Percentiles rank a stretch among this genome's conserved stretches.
These are phyloP conservation scores for Pseudogymnoascus sp. DNA, from an alignment of 2,329 filamentous ascomycete genomes.

Conservation along the genomic window DNA sequence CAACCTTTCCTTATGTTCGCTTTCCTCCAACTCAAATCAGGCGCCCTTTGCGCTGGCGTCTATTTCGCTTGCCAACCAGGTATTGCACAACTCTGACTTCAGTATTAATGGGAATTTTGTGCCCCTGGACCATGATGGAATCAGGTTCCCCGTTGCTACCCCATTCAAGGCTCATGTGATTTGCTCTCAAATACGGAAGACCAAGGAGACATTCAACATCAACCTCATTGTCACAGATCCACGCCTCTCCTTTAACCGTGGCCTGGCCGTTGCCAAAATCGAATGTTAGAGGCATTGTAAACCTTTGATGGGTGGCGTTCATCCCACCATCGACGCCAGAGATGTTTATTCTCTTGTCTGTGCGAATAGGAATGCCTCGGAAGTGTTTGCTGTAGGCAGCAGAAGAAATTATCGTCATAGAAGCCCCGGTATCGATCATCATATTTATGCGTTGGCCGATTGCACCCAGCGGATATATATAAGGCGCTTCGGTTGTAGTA, in stretches of 20 bases:
- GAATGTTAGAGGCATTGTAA: conserved; percentile 4
- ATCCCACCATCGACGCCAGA: neutral
- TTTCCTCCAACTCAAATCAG: neutral
- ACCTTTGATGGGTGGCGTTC: neutral
- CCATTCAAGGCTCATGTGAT: neutral
- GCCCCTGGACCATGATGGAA: neutral
- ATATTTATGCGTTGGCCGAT: neutral
- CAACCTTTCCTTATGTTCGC: neutral
- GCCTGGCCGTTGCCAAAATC: neutral
- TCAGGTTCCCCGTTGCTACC: neutral
- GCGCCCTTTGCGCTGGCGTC: neutral
- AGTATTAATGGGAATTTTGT: neutral
- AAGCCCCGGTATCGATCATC: neutral
- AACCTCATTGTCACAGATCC: neutral
- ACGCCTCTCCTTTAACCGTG: neutral
- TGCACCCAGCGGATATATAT: neutral
- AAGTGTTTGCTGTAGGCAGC: neutral
- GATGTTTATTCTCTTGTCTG: neutral
- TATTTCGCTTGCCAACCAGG: neutral
- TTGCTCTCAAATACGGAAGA: neutral
- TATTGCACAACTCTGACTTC: neutral
- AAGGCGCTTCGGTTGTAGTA: neutral
- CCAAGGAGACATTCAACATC: neutral
- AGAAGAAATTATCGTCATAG: neutral
- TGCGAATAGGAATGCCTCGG: neutral